Percentiles rank a stretch among this genome's conserved stretches.
phyloP scores from a whole-genome alignment of 805 yeast species.

The Starmerella vaccinii region DNA sequence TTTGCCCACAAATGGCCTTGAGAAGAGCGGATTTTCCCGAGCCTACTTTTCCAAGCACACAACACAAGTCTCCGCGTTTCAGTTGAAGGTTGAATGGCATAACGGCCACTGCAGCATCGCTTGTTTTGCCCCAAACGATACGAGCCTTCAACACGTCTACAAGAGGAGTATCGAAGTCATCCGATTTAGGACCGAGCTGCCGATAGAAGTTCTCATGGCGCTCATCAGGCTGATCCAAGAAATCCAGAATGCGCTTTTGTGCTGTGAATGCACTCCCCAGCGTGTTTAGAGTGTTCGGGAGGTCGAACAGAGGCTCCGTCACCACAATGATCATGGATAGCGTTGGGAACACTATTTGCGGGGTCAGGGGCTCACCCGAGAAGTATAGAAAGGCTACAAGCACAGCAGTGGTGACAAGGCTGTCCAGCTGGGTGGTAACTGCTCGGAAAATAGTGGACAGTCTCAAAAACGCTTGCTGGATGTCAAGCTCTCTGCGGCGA shows the following conservation, averaged over 20 bases:
- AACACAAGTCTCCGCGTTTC: conserved; percentile 65
- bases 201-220: conserved; percentile 8
- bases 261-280: conserved; percentile 13
- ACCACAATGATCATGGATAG: conserved; percentile 54
- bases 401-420: conserved; percentile 72
- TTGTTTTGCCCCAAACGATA: background rate
- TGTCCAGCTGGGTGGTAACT: conserved; percentile 64
- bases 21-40: conserved; percentile 76
- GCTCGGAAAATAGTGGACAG: conserved; percentile 54
- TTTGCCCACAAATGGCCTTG: conserved; percentile 71
- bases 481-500: conserved; percentile 45
- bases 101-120: conserved; percentile 42
- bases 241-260: conserved; percentile 16
- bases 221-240: conserved; percentile 13
- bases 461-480: conserved; percentile 41
- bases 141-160: background rate
- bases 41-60: conserved; percentile 84
- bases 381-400: conserved; percentile 65
- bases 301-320: conserved; percentile 13
- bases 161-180: conserved; percentile 22
- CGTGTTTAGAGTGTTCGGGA: conserved; percentile 11
- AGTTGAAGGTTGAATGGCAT: conserved; percentile 55
- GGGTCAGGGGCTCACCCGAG: conserved; percentile 55
- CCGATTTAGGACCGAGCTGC: background rate
- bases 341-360: conserved; percentile 71